A percentile compares a stretch with the other conserved stretches of the same genome.
Conservation (phyloP, 805 yeast species). For the Candida coquimbonensis region DNA sequence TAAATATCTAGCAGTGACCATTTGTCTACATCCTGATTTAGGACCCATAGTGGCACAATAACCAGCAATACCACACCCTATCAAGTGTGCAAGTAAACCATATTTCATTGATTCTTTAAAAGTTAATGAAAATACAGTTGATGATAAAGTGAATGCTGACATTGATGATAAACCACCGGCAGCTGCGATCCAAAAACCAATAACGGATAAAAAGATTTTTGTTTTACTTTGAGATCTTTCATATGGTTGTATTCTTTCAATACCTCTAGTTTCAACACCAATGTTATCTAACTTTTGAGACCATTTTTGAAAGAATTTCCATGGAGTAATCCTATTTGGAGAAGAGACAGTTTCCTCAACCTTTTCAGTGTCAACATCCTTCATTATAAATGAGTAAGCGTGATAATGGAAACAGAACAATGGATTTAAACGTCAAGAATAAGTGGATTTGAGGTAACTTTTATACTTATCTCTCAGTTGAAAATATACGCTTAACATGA, state of each 20-base stretch:
- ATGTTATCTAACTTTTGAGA: conserved; percentile 44
- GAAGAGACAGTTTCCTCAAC: neutral
- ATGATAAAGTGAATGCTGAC: conserved; percentile 77
- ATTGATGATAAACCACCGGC: conserved; percentile 86
- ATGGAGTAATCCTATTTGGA: conserved; percentile 14
- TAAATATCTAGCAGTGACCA: conserved; percentile 73
- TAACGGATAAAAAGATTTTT: conserved; percentile 38
- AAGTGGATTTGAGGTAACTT: too few species aligned
- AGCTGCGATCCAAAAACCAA: conserved; percentile 79
- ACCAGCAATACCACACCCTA: conserved; percentile 75
- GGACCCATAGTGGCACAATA: conserved; percentile 88
- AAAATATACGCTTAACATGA: too few species aligned
- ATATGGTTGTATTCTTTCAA: conserved; percentile 64
- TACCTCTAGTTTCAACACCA: conserved; percentile 75
- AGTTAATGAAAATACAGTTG: conserved; percentile 62
- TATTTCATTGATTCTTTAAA: conserved; percentile 54
- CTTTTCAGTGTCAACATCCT: conserved; percentile 5
- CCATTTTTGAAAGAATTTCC: conserved; percentile 21
- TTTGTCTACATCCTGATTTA: conserved; percentile 80
- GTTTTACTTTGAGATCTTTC: conserved; percentile 43
- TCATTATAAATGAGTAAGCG: neutral
- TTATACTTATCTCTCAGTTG: too few species aligned
- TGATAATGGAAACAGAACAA: neutral
- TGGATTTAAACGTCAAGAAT: too few species aligned
- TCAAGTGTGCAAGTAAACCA: conserved; percentile 54